These are phyloP conservation scores for Pythium biforme DNA, from an alignment of 352 stramenopile species.

Conservation along the genomic window DNA sequence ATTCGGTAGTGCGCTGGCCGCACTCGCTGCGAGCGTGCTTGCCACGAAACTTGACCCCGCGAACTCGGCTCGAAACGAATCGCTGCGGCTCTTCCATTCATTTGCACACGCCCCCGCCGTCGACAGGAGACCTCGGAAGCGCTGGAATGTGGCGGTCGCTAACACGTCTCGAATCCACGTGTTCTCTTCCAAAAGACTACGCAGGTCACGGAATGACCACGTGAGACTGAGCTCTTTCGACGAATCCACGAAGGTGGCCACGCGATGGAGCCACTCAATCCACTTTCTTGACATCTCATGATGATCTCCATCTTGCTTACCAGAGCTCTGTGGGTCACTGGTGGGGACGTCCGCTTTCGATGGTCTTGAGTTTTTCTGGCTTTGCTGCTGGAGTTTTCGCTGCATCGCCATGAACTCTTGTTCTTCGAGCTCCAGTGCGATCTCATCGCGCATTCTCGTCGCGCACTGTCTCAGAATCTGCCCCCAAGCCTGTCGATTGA, in stretches of 20 bases:
- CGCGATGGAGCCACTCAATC: conserved; percentile 23
- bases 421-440: conserved; percentile 32
- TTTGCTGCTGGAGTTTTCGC: conserved; percentile 15
- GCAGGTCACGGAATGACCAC: conserved; percentile 37
- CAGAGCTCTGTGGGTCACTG: background rate
- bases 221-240: conserved; percentile 47
- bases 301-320: no score
- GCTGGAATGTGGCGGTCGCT: conserved; percentile 25
- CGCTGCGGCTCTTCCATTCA: conserved; percentile 46
- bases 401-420: conserved; percentile 38
- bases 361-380: conserved; percentile 17
- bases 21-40: background rate
- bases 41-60: conserved; percentile 21
- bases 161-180: conserved; percentile 41
- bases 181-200: conserved; percentile 39
- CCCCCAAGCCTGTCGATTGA: conserved; percentile 53
- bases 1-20: background rate
- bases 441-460: conserved; percentile 38
- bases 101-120: conserved; percentile 39
- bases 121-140: conserved; percentile 32
- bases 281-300: no score
- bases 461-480: conserved; percentile 54
- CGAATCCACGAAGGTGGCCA: conserved; percentile 31
- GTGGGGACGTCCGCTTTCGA: background rate
- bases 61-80: conserved; percentile 64